A percentile compares a stretch with the other conserved stretches of the same genome.
These are phyloP conservation scores for Parietichytrium sp. DNA, from an alignment of 108 stramenopile genomes.

Conservation along the genomic window DNA sequence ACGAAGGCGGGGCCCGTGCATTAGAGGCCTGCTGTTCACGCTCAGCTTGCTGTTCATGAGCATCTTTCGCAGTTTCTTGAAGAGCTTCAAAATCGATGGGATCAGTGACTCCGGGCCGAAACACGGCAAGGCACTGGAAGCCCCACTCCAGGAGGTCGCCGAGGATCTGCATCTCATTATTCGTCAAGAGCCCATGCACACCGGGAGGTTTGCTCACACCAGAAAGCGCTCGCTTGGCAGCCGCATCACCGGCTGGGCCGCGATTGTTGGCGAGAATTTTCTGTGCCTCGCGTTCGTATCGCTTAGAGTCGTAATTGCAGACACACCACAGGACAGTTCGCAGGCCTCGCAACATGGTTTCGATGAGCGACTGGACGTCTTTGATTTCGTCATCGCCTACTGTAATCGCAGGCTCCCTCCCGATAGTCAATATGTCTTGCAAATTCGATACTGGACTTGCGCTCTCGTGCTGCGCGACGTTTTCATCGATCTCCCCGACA, in stretches of 20 bases:
- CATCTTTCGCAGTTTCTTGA: constrained; percentile 38
- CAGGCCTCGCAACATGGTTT: constrained; percentile 81
- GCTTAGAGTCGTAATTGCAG: constrained; percentile 64
- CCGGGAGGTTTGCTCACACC: constrained; percentile 22
- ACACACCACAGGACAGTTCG: constrained; percentile 91
- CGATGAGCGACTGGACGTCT: constrained; percentile 73
- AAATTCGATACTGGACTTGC: too few relatives aligned
- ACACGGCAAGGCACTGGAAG: constrained; percentile 75
- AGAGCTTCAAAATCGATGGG: too few relatives aligned
- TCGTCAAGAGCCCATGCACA: constrained; percentile 58
- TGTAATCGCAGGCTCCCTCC: too few relatives aligned
- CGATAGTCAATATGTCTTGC: too few relatives aligned
- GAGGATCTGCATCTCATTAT: constrained; percentile 75
- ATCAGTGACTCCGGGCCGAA: constrained; percentile 53
- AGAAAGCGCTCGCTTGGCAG: too few relatives aligned
- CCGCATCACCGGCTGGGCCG: too few relatives aligned
- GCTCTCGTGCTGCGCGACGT: too few relatives aligned
- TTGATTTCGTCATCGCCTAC: too few relatives aligned
- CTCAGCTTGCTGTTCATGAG: background rate
- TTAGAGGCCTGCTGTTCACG: too few relatives aligned
- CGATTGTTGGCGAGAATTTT: too few relatives aligned
- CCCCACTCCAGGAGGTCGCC: constrained; percentile 74
- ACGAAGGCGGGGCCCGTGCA: too few relatives aligned
- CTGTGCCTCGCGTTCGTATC: constrained; percentile 38
- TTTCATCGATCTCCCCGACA: too few relatives aligned